A percentile compares a stretch with the other conserved stretches of the same genome.
Evolutionary conservation across 2,329 filamentous ascomycete genomes (phyloP).

Genomic region (Clonostachys rhizophaga): DNA sequence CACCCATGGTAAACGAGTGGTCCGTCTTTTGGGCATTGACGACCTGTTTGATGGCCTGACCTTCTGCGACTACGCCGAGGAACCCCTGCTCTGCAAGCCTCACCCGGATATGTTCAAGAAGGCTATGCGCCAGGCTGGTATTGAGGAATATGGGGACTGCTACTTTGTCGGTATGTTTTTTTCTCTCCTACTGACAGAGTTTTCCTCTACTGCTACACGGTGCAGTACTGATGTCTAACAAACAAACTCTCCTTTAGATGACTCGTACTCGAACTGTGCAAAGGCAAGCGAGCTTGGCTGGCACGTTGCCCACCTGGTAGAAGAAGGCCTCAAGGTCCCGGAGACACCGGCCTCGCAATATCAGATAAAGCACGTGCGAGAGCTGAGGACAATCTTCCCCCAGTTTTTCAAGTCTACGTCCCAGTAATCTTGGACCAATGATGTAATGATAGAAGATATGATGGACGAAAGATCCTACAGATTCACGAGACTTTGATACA

Average conservation of each 20-base stretch:
- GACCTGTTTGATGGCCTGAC: conserved; percentile 94
- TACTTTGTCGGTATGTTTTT: conserved; percentile 82
- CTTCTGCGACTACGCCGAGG: conserved; percentile 79
- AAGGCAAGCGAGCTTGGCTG: conserved; percentile 78
- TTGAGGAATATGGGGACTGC: conserved; percentile 64
- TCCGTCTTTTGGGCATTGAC: conserved; percentile 74
- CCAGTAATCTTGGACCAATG: too few relatives aligned
- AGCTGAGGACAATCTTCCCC: conserved; percentile 73
- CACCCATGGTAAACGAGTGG: conserved; percentile 78
- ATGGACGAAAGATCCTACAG: too few relatives aligned
- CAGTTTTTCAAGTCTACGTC: conserved; percentile 69
- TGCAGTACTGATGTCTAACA: neutral
- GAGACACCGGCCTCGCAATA: conserved; percentile 62
- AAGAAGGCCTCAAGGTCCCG: conserved; percentile 65
- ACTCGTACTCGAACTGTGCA: conserved; percentile 78
- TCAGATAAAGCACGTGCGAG: conserved; percentile 70
- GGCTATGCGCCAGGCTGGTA: conserved; percentile 80
- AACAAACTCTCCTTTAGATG: conserved; percentile 50
- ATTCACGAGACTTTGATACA: too few relatives aligned
- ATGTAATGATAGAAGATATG: too few relatives aligned
- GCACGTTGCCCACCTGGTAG: conserved; percentile 81
- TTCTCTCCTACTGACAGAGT: too few relatives aligned
- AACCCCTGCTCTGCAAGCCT: conserved; percentile 83
- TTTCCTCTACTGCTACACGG: too few relatives aligned
- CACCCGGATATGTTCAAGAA: conserved; percentile 78